These are phyloP conservation scores for Polygonum maritimum DNA, from an alignment of 148 eudicot genomes.

Conservation along the genomic window DNA sequence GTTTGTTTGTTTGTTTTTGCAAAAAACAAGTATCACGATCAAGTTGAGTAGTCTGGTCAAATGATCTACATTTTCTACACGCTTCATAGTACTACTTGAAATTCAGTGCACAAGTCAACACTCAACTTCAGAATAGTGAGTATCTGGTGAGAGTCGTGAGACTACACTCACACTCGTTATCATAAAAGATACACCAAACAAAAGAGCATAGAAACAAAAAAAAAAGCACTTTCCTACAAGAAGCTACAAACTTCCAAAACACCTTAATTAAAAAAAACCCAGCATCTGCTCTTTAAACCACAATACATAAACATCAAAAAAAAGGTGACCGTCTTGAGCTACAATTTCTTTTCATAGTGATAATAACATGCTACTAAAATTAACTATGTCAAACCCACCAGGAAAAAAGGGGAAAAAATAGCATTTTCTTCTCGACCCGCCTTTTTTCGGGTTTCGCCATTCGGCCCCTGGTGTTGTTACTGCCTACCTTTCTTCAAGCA, in stretches of 20 bases:
- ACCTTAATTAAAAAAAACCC: background rate
- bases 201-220: background rate
- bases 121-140: background rate
- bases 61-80: background rate
- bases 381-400: constrained; percentile 5
- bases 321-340: background rate
- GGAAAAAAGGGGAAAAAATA: background rate
- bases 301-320: background rate
- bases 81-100: background rate
- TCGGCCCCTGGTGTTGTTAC: constrained; percentile 19
- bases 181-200: background rate
- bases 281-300: constrained; percentile 1
- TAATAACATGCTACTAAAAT: background rate
- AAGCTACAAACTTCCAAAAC: constrained; percentile 5
- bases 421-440: background rate
- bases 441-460: background rate
- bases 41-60: background rate
- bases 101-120: background rate
- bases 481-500: constrained; percentile 67
- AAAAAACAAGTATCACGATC: background rate
- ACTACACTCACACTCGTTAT: background rate
- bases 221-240: background rate
- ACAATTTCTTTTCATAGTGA: background rate
- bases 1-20: background rate
- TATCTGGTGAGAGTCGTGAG: background rate